These are phyloP conservation scores for Ophiocordyceps robertsii DNA, from an alignment of 2,329 filamentous ascomycete genomes.

Conservation along the genomic window DNA sequence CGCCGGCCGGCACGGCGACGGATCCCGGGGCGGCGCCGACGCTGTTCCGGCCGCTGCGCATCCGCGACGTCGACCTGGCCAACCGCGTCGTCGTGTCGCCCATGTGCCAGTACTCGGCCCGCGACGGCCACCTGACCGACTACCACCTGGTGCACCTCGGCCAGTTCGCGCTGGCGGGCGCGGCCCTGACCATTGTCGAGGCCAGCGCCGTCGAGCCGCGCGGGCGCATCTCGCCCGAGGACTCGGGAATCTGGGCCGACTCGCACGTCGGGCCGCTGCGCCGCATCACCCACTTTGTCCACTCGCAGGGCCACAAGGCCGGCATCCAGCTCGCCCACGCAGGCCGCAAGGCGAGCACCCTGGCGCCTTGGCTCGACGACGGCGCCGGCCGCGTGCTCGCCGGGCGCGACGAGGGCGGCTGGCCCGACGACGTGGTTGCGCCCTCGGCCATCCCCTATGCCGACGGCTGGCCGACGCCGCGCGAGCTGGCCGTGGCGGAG, in stretches of 20 bases:
- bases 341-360: conserved; percentile 51
- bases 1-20: conserved; percentile 34
- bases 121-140: conserved; percentile 56
- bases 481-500: conserved; percentile 53
- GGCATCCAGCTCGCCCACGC: conserved; percentile 76
- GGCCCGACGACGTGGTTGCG: conserved; percentile 40
- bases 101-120: conserved; percentile 47
- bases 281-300: conserved; percentile 63
- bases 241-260: conserved; percentile 73
- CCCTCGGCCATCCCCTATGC: conserved; percentile 45
- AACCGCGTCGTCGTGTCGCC: conserved; percentile 47
- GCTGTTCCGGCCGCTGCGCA: conserved; percentile 41
- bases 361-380: conserved; percentile 56
- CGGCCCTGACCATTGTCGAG: conserved; percentile 62
- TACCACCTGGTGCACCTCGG: conserved; percentile 78
- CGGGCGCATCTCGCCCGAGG: conserved; percentile 72
- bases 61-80: conserved; percentile 36
- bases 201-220: conserved; percentile 63
- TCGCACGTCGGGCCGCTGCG: conserved; percentile 61
- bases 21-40: conserved; percentile 29
- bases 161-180: conserved; percentile 63
- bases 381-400: conserved; percentile 35
- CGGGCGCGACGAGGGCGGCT: conserved; percentile 35
- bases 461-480: conserved; percentile 45
- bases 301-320: conserved; percentile 63